Evolutionary conservation across 2,329 filamentous ascomycete species (phyloP).

Genomic region (Pseudocercospora ulei): DNA sequence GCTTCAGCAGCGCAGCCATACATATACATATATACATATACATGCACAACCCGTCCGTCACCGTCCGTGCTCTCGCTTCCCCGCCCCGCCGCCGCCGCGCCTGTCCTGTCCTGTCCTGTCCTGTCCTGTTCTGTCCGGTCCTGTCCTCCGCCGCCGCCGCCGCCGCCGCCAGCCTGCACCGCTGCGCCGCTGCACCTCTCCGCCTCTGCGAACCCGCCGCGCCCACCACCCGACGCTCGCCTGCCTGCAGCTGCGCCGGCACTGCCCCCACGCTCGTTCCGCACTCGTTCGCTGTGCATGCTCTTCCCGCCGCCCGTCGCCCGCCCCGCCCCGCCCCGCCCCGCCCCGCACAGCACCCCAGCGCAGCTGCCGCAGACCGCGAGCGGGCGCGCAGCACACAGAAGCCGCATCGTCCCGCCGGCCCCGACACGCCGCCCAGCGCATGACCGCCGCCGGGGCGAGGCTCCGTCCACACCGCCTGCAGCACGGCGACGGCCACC

Average conservation of each 20-base stretch:
- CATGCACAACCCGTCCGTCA: too few relatives aligned
- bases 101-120: too few relatives aligned
- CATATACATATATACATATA: too few relatives aligned
- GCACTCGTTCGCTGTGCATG: too few relatives aligned
- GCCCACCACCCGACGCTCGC: not conserved
- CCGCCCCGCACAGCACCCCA: too few relatives aligned
- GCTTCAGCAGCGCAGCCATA: too few relatives aligned
- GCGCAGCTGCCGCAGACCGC: too few relatives aligned
- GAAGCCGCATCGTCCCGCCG: slow-evolving; percentile 3
- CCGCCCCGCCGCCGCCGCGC: not conserved
- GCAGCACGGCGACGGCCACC: slow-evolving; percentile 24
- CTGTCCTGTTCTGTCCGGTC: too few relatives aligned
- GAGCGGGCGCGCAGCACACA: too few relatives aligned
- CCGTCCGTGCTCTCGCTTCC: not conserved
- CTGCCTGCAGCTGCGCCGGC: not conserved
- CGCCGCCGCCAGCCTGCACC: too few relatives aligned
- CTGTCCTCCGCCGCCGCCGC: not conserved
- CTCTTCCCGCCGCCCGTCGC: too few relatives aligned
- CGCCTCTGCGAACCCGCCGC: not conserved
- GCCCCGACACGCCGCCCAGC: slow-evolving; percentile 2
- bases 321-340: too few relatives aligned
- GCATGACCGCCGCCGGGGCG: slow-evolving; percentile 12
- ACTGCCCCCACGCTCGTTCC: slow-evolving; percentile 5
- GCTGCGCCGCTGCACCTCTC: not conserved
- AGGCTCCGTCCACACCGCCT: slow-evolving; percentile 14